phyloP scores from a whole-genome alignment of 106 monocot species.

The Iris macrosiphon region DNA sequence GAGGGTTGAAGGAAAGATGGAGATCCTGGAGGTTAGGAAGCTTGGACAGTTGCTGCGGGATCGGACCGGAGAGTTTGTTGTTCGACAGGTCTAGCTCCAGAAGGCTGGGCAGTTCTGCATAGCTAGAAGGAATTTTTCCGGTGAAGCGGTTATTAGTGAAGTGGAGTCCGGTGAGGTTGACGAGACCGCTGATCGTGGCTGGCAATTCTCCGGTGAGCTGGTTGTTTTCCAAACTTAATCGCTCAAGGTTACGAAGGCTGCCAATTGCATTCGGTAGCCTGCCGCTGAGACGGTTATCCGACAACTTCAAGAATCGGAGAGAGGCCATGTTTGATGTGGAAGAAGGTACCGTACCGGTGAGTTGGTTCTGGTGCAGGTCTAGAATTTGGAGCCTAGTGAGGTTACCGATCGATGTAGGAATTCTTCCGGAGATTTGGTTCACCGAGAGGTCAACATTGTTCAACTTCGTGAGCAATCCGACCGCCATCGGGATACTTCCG shows the following conservation, averaged over 20 bases:
- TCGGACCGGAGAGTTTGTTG: constrained; percentile 24
- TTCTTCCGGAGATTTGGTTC: constrained; percentile 18
- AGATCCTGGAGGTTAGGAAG: constrained; percentile 19
- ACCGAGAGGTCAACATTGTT: constrained; percentile 17
- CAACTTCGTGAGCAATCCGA: constrained; percentile 15
- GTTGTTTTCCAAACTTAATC: constrained; percentile 12
- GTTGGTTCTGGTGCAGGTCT: constrained; percentile 5
- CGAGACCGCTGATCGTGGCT: constrained; percentile 3
- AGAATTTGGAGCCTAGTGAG: constrained; percentile 14
- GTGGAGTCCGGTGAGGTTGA: constrained; percentile 2
- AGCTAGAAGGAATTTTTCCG: constrained; percentile 18
- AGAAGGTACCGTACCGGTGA: constrained; percentile 14
- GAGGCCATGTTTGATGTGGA: constrained; percentile 15
- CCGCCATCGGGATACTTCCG: constrained; percentile 13
- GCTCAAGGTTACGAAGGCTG: constrained; percentile 5
- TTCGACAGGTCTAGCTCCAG: constrained; percentile 10
- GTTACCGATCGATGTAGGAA: constrained; percentile 23
- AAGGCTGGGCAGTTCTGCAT: constrained; percentile 14
- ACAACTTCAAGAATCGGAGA: constrained; percentile 14
- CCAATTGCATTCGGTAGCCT: constrained; percentile 12
- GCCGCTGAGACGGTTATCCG: constrained; percentile 17
- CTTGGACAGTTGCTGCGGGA: constrained; percentile 14
- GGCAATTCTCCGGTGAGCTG: constrained; percentile 20
- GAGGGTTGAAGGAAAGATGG: constrained; percentile 31
- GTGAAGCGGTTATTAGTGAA: constrained; percentile 20